phyloP scores from a whole-genome alignment of 108 stramenopile species.

The Conticribra guillardii region DNA sequence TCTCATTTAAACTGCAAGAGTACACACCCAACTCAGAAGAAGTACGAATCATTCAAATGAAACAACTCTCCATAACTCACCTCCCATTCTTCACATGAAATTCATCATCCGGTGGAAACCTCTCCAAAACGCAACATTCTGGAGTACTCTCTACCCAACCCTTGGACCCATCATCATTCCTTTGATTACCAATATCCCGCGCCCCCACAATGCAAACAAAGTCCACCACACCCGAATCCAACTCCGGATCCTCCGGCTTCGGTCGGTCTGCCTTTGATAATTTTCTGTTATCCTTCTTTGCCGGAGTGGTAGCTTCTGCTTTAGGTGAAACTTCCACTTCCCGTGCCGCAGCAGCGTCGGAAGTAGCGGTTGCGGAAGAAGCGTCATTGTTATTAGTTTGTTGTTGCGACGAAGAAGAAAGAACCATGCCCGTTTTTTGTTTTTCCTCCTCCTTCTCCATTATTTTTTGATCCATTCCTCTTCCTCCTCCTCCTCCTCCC shows the following conservation, averaged over 20 bases:
- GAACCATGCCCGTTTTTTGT: no score
- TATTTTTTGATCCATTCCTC: conserved; percentile 7
- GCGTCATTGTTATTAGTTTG: no score
- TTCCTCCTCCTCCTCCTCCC: conserved; percentile 13
- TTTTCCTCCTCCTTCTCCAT: conserved; percentile 6
- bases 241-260: conserved; percentile 67
- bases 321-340: no score
- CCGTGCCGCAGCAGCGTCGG: no score
- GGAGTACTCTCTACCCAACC: conserved; percentile 87
- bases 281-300: conserved; percentile 21
- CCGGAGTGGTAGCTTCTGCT: no score
- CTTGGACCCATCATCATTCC: conserved; percentile 69
- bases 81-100: conserved; percentile 67
- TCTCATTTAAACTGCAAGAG: no score
- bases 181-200: conserved; percentile 77
- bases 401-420: no score
- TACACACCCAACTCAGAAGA: no score
- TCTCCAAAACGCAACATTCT: conserved; percentile 77
- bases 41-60: no score
- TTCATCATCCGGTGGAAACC: conserved; percentile 77
- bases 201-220: conserved; percentile 80
- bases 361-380: no score
- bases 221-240: conserved; percentile 80
- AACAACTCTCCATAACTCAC: not conserved
- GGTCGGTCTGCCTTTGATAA: conserved; percentile 13